Evolutionary conservation across 2,329 filamentous ascomycete species (phyloP).

Genomic region (Myriangium duriaei): DNA sequence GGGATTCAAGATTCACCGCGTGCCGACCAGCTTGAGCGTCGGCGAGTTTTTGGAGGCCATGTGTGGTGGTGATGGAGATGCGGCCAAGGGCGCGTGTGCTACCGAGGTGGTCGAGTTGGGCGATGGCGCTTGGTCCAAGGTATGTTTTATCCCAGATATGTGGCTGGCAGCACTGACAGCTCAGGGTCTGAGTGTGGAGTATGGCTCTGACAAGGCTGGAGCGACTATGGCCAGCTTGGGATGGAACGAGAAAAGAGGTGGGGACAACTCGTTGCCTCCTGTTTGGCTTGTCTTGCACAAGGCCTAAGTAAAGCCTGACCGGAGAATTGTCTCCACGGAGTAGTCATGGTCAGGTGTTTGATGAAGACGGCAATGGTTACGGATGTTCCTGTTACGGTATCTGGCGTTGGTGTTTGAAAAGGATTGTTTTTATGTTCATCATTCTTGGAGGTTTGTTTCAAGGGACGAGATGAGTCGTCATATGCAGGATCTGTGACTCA

Average conservation of each 20-base stretch:
- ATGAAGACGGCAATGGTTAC: no score
- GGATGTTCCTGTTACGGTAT: no score
- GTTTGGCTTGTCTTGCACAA: constrained; percentile 25
- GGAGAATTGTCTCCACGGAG: no score
- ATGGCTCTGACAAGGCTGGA: constrained; percentile 18
- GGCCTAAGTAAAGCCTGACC: no score
- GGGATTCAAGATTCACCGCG: constrained; percentile 23
- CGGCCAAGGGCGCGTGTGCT: constrained; percentile 19
- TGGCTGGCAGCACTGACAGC: neutral
- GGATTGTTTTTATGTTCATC: no score
- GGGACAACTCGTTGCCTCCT: constrained; percentile 17
- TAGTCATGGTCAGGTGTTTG: no score
- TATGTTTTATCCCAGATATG: constrained; percentile 10
- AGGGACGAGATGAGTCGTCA: no score
- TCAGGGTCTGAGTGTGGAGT: constrained; percentile 21
- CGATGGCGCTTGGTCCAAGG: constrained; percentile 20
- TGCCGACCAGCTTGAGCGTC: constrained; percentile 17
- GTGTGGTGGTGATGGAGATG: constrained; percentile 11
- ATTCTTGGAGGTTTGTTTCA: no score
- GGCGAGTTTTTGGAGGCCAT: constrained; percentile 21
- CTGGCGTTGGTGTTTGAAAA: no score
- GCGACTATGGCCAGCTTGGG: constrained; percentile 19
- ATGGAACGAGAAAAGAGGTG: constrained; percentile 21
- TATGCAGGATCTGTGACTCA: no score
- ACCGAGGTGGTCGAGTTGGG: constrained; percentile 24